phyloP scores from a whole-genome alignment of 139 green algal species.

The Chlamydomonas schloesseri region DNA sequence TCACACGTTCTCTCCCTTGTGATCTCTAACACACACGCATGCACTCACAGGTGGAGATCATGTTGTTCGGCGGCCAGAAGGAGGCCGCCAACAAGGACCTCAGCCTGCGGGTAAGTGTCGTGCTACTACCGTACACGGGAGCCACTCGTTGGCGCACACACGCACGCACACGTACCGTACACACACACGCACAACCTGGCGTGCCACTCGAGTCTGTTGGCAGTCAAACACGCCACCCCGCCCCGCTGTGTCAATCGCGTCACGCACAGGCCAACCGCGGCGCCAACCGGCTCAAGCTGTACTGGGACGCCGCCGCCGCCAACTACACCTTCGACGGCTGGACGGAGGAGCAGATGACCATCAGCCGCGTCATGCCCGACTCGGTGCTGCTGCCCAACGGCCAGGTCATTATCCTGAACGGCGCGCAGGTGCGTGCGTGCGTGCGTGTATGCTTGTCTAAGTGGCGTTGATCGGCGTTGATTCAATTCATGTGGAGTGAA shows the following conservation, averaged over 20 bases:
- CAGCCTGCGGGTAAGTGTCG: not conserved
- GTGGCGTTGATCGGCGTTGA: too few relatives aligned
- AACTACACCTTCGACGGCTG: constrained; percentile 33
- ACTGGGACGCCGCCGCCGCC: not conserved
- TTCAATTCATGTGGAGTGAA: too few relatives aligned
- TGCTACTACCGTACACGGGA: too few relatives aligned
- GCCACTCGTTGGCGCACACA: too few relatives aligned
- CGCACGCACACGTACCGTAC: too few relatives aligned
- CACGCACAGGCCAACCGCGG: not conserved
- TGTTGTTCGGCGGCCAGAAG: constrained; percentile 48
- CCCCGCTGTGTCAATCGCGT: too few relatives aligned
- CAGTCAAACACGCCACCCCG: too few relatives aligned
- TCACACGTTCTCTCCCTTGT: too few relatives aligned
- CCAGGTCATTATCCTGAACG: constrained; percentile 48
- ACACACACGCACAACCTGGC: too few relatives aligned
- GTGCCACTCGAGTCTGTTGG: too few relatives aligned
- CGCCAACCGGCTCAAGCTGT: constrained; percentile 9
- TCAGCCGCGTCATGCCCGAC: constrained; percentile 48
- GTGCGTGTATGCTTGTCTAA: not conserved
- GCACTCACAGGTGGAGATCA: constrained; percentile 43
- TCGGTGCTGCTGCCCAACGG: constrained; percentile 46
- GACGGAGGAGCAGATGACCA: constrained; percentile 24
- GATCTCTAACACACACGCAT: too few relatives aligned
- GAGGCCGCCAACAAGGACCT: constrained; percentile 24
- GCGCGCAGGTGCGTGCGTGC: constrained; percentile 20